Conservation (phyloP, 179 eudicot genomes). For the Beta lomatogona region DNA sequence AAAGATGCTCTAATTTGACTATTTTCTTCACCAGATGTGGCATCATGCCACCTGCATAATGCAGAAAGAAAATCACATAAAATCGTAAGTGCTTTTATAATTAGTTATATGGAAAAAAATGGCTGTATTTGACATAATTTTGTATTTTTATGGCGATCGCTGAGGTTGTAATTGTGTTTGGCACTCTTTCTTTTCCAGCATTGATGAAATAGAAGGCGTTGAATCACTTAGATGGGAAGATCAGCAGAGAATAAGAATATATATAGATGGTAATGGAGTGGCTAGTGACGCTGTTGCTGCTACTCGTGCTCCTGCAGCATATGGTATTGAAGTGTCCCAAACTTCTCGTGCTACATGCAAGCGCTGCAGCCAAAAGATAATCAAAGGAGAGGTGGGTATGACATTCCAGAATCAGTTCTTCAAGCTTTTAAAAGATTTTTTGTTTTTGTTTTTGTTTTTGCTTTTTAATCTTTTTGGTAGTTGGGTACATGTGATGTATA, state of each 20-base stretch:
- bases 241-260: constrained; percentile 80
- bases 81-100: constrained; percentile 52
- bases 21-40: constrained; percentile 79
- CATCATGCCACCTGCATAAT: constrained; percentile 82
- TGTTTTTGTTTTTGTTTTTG: not conserved
- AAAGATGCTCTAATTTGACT: constrained; percentile 15
- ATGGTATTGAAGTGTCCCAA: constrained; percentile 72
- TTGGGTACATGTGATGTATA: not conserved
- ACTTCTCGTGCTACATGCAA: constrained; percentile 87
- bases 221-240: constrained; percentile 96
- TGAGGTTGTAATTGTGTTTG: constrained; percentile 21
- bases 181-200: constrained; percentile 37
- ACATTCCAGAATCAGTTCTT: not conserved
- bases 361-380: constrained; percentile 74
- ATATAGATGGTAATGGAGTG: constrained; percentile 54
- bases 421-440: not conserved
- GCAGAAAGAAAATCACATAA: constrained; percentile 89
- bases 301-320: constrained; percentile 38
- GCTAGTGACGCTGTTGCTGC: constrained; percentile 35
- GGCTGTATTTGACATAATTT: not conserved
- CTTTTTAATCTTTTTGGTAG: not conserved
- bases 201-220: constrained; percentile 82
- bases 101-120: not conserved
- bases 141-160: not conserved
- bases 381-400: constrained; percentile 74